These are phyloP conservation scores for Phlyctochytrium arcticum DNA, from an alignment of 192 early-diverging fungal genomes.

Conservation along the genomic window DNA sequence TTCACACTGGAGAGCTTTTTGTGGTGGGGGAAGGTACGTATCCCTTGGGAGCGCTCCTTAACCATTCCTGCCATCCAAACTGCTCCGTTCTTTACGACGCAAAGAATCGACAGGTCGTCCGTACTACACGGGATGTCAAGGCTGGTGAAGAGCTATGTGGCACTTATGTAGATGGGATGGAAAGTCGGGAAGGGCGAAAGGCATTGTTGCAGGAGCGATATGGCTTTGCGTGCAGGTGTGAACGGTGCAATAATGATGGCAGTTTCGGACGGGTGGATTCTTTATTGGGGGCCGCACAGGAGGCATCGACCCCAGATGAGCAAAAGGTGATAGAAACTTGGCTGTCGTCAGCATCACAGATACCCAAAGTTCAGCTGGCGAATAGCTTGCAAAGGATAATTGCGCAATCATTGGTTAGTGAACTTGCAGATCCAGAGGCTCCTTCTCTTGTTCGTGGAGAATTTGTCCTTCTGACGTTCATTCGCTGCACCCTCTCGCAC, in stretches of 20 bases:
- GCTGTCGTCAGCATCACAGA: neutral
- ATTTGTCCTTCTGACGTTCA: neutral
- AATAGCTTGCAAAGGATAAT: neutral
- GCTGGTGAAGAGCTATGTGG: constrained; percentile 51
- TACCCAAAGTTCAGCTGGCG: neutral
- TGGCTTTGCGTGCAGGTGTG: constrained; percentile 46
- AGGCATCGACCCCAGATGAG: neutral
- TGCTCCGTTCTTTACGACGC: constrained; percentile 49
- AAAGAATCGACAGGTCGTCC: constrained; percentile 40
- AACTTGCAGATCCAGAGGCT: neutral
- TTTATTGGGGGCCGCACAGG: neutral
- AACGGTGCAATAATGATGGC: constrained; percentile 26
- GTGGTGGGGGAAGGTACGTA: constrained; percentile 53
- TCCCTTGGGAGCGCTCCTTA: constrained; percentile 59
- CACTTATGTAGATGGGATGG: constrained; percentile 57
- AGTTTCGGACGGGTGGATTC: neutral
- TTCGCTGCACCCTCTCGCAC: neutral
- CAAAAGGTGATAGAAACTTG: neutral
- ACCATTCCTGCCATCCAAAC: constrained; percentile 68
- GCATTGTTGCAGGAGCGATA: constrained; percentile 41
- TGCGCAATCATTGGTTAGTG: neutral
- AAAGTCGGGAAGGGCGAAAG: constrained; percentile 22
- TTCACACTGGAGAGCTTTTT: constrained; percentile 60
- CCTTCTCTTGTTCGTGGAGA: neutral
- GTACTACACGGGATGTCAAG: constrained; percentile 48